Conservation (phyloP, 192 early-diverging fungal species). For the Coemansia sp. region DNA sequence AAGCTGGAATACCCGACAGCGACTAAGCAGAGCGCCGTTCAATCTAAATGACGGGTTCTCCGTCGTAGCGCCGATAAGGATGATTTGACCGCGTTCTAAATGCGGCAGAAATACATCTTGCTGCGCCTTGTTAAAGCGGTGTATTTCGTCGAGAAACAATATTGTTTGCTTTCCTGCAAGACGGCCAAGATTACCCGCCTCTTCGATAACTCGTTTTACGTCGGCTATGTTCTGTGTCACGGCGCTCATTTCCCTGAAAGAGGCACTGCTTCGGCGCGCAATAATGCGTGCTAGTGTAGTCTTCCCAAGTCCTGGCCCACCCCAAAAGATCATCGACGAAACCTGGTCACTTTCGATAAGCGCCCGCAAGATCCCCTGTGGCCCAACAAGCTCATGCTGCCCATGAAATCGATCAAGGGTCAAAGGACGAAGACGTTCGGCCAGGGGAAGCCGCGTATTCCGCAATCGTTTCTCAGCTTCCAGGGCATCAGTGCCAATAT, state of each 20-base stretch:
- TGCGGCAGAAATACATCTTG: constrained; percentile 82
- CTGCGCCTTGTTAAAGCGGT: constrained; percentile 86
- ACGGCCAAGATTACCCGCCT: constrained; percentile 58
- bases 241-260: constrained; percentile 54
- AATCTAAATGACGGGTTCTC: constrained; percentile 86
- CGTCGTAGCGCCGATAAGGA: constrained; percentile 73
- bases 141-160: constrained; percentile 87
- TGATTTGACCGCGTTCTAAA: constrained; percentile 73
- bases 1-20: constrained; percentile 77
- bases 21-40: constrained; percentile 75
- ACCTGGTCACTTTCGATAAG: constrained; percentile 68
- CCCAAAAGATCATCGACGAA: constrained; percentile 82
- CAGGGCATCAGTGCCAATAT: background rate
- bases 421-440: constrained; percentile 48
- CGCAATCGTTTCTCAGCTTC: constrained; percentile 24
- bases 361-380: constrained; percentile 59
- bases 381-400: constrained; percentile 68
- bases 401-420: constrained; percentile 69
- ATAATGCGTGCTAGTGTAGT: constrained; percentile 65
- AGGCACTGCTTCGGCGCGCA: constrained; percentile 33
- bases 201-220: constrained; percentile 69
- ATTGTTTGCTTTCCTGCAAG: constrained; percentile 65
- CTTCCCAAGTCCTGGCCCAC: constrained; percentile 60
- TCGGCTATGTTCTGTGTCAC: constrained; percentile 61
- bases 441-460: constrained; percentile 34